Evolutionary conservation across 768 basidiomycete genomes (phyloP).

Genomic region (Amanita muscaria): DNA sequence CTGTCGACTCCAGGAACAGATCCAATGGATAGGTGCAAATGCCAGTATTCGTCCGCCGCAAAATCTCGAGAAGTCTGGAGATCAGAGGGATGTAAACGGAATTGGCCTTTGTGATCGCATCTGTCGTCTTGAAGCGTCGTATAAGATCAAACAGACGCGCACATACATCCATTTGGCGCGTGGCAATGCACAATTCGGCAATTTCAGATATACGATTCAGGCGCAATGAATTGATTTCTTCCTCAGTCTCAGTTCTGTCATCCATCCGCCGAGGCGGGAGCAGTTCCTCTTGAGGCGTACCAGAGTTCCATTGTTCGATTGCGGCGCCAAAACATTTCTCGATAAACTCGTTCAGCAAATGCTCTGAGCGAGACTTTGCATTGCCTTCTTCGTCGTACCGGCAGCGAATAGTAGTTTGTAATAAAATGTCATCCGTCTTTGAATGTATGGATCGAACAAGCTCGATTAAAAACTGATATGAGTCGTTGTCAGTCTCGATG

Average conservation of each 20-base stretch:
- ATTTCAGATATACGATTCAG: conserved; percentile 19
- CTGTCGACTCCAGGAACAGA: conserved; percentile 20
- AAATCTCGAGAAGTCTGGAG: conserved; percentile 14
- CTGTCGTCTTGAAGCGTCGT: conserved; percentile 13
- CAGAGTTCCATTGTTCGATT: conserved; percentile 14
- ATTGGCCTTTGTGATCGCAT: conserved; percentile 15
- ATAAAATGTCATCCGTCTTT: background rate
- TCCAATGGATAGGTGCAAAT: conserved; percentile 20
- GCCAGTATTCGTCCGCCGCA: conserved; percentile 12
- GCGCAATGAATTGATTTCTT: conserved; percentile 12
- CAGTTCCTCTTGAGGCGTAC: conserved; percentile 1
- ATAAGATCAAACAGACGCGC: conserved; percentile 17
- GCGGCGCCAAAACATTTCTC: conserved; percentile 13
- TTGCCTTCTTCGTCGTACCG: background rate
- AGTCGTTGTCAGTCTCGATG: conserved; percentile 9
- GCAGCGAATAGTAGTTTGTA: conserved; percentile 6
- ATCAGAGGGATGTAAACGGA: conserved; percentile 21
- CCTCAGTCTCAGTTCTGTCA: no score
- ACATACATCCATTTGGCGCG: conserved; percentile 15
- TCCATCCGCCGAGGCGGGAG: no score
- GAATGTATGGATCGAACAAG: background rate
- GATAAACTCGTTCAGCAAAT: conserved; percentile 12
- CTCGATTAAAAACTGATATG: background rate
- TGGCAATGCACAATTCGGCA: conserved; percentile 17
- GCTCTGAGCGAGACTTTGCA: background rate